phyloP scores from a whole-genome alignment of 1,284 basidiomycete genomes.

The Inonotus hispidus region DNA sequence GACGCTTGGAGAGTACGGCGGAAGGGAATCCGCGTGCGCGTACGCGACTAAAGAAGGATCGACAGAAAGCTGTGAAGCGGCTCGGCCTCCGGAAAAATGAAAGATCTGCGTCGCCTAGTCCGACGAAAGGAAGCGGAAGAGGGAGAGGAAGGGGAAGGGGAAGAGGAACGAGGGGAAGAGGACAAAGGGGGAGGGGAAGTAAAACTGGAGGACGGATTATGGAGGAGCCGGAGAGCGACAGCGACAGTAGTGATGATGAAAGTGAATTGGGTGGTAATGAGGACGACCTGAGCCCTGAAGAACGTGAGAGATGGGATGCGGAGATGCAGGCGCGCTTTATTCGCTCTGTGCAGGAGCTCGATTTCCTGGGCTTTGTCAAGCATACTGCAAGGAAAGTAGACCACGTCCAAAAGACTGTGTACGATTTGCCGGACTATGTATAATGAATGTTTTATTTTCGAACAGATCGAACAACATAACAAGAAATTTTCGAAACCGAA shows the following conservation, averaged over 20 bases:
- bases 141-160: slow-evolving; percentile 30
- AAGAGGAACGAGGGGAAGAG: slow-evolving; percentile 29
- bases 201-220: slow-evolving; percentile 22
- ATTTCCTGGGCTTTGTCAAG: slow-evolving; percentile 72
- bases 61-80: slow-evolving; percentile 22
- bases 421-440: slow-evolving; percentile 44
- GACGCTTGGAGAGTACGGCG: slow-evolving; percentile 16
- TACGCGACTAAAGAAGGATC: slow-evolving; percentile 15
- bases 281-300: slow-evolving; percentile 15
- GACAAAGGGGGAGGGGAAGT: slow-evolving; percentile 18
- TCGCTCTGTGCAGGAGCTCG: slow-evolving; percentile 70
- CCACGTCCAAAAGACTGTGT: slow-evolving; percentile 64
- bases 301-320: slow-evolving; percentile 46
- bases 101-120: neutral
- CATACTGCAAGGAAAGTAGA: slow-evolving; percentile 72
- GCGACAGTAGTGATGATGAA: slow-evolving; percentile 20
- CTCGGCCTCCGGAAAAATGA: slow-evolving; percentile 21
- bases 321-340: slow-evolving; percentile 73
- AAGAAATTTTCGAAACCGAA: neutral
- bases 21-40: slow-evolving; percentile 15
- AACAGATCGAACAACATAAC: neutral
- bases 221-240: slow-evolving; percentile 21
- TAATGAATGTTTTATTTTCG: neutral
- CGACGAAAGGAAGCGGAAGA: slow-evolving; percentile 19
- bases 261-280: slow-evolving; percentile 26